These are phyloP conservation scores for Trametes villosa DNA, from an alignment of 768 basidiomycete genomes.

Conservation along the genomic window DNA sequence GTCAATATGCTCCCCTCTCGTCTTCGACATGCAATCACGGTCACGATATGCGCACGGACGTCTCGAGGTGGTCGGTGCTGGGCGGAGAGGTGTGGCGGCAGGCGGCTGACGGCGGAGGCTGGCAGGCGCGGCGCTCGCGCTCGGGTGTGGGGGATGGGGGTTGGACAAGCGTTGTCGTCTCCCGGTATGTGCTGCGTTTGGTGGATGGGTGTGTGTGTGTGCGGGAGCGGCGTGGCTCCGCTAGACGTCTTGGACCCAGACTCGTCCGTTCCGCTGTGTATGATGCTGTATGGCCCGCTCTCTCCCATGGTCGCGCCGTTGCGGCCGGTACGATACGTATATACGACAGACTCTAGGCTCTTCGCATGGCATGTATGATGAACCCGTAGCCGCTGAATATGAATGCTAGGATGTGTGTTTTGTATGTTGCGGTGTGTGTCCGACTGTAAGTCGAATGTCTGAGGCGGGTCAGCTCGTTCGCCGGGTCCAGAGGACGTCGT, in stretches of 20 bases:
- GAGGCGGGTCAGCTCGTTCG: no score
- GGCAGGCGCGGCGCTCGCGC: background rate
- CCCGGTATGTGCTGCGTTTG: background rate
- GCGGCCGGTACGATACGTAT: background rate
- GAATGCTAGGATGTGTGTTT: conserved; percentile 1
- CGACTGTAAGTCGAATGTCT: no score
- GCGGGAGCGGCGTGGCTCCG: background rate
- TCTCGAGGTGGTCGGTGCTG: background rate
- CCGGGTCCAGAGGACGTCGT: no score
- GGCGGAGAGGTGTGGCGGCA: background rate
- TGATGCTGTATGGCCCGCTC: no score
- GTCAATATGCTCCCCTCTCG: background rate
- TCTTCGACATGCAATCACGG: conserved; percentile 5
- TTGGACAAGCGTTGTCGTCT: background rate
- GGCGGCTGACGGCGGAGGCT: background rate
- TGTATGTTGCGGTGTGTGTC: no score
- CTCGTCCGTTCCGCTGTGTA: no score
- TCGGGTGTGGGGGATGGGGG: background rate
- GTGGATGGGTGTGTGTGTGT: background rate
- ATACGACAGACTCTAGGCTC: background rate
- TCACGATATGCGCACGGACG: conserved; percentile 9
- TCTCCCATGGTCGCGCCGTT: no score
- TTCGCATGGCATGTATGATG: background rate
- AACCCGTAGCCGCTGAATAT: conserved; percentile 1
- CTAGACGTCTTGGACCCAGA: background rate